Percentiles rank a stretch among this genome's conserved stretches.
Conservation (phyloP, 306 rosid species). For the Malus sieversii region DNA sequence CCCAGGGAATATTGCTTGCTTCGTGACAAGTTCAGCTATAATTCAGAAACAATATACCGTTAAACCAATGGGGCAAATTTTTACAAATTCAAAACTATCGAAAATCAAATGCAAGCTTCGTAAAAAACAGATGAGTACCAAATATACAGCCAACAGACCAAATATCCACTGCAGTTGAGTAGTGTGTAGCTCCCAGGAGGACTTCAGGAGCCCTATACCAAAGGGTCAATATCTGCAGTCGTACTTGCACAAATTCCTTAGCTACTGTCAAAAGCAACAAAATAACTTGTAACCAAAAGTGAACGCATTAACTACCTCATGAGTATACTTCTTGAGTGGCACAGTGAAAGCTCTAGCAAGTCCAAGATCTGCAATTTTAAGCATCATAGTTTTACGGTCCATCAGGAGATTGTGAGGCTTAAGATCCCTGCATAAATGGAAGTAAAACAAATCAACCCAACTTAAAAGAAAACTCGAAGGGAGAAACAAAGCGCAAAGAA, state of each 20-base stretch:
- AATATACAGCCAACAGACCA: constrained; percentile 97
- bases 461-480: background rate
- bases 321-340: constrained; percentile 92
- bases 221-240: constrained; percentile 66
- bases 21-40: constrained; percentile 83
- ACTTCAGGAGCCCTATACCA: constrained; percentile 99
- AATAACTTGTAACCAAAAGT: background rate
- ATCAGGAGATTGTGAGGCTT: constrained; percentile 94
- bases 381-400: constrained; percentile 77
- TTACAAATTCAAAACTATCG: background rate
- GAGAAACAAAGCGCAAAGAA: background rate
- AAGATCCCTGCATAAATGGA: constrained; percentile 51
- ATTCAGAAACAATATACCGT: background rate
- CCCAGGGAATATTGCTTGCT: constrained; percentile 81
- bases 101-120: background rate
- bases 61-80: background rate
- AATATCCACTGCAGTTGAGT: constrained; percentile 89
- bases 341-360: constrained; percentile 87
- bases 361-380: constrained; percentile 93
- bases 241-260: background rate
- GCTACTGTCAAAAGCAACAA: background rate
- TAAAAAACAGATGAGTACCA: constrained; percentile 33
- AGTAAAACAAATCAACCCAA: background rate
- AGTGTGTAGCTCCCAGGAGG: constrained; percentile 89
- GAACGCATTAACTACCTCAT: constrained; percentile 42